Evolutionary conservation across 1,139 yeast species (phyloP), one percentile per base, ranked within the genome.

Genomic region (Yueomyces sp.): DNA sequence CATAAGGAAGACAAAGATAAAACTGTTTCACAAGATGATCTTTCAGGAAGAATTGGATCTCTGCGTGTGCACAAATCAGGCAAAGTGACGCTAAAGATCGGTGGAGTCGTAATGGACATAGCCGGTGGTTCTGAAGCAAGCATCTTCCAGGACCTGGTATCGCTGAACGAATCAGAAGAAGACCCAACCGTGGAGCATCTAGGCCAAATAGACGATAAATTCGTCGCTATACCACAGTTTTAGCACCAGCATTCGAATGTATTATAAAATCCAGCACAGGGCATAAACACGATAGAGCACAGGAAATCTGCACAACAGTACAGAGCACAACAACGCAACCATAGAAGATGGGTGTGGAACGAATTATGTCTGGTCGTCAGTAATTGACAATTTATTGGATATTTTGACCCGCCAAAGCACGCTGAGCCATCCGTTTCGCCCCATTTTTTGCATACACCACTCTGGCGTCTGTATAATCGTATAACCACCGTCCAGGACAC

Each of bases 41-140:
- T 63, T 46, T 56, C 62, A 34, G 96, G 96, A 1, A 69, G 70
- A 45, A 72, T 85, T 27, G 96, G 96, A 3, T 70, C 72, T 30
- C 56, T 87, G 36, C 75, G 89, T 46, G 69, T 83, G 42, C 96
- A 86, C 60, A 73, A 78, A 54, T 83, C 95, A 0, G 96, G 96
- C 4, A 82, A 75, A 56, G 64, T 86, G 36, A 71, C 91, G 9
- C 74, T 87, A 61, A 74, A 76, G 47, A 67, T 87, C 43, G 96
- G 95, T 7, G 74, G 79, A 44, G 73, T 78, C 36, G 67, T 71
- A 12, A 71, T 87, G 71, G 82, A 80, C 47, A 77, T 86, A 8
- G 69, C 79, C 4, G 73, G 75, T 54, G 96, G 96, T n/a, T 77
- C 82, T 1, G 73, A 78, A 9, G 65, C 82, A 9, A 72, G 74